These are phyloP conservation scores for Saccharomycopsis vini DNA, from an alignment of 805 yeast species.

Conservation along the genomic window DNA sequence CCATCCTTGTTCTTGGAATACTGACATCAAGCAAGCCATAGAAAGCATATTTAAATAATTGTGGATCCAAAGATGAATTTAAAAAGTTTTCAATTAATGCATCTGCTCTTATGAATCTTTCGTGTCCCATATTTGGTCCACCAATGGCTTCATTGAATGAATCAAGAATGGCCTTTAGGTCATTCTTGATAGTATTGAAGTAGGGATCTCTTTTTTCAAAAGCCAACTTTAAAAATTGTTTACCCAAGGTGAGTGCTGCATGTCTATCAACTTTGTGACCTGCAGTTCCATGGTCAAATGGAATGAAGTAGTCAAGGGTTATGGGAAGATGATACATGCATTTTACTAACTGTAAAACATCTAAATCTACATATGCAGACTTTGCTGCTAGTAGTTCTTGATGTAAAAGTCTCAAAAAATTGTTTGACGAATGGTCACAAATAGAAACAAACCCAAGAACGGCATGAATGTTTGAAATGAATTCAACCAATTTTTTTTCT, in stretches of 20 bases:
- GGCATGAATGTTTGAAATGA: conserved; percentile 58
- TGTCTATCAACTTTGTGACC: conserved; percentile 31
- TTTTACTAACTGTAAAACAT: conserved; percentile 64
- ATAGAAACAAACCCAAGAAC: conserved; percentile 60
- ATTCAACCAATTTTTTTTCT: conserved; percentile 26
- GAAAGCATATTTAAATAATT: conserved; percentile 40
- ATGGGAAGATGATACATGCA: conserved; percentile 70
- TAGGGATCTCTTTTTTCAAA: conserved; percentile 51
- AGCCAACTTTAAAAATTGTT: conserved; percentile 47
- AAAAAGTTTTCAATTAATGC: conserved; percentile 39
- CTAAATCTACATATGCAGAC: conserved; percentile 34
- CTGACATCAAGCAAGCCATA: conserved; percentile 36
- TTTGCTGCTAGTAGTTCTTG: conserved; percentile 38
- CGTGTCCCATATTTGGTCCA: conserved; percentile 44
- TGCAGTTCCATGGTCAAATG: conserved; percentile 55
- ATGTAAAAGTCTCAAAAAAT: conserved; percentile 53
- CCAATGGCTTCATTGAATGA: conserved; percentile 63
- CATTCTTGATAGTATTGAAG: conserved; percentile 52
- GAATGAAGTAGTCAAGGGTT: conserved; percentile 48
- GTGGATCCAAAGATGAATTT: conserved; percentile 35
- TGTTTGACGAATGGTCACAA: conserved; percentile 59
- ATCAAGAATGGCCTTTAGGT: conserved; percentile 66
- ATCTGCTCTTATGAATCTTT: conserved; percentile 37
- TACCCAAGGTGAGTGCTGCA: conserved; percentile 33
- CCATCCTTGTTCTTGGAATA: conserved; percentile 26